Base-by-base conservation (phyloP, 768 basidiomycete species). In the Mrakia frigida region DNA sequence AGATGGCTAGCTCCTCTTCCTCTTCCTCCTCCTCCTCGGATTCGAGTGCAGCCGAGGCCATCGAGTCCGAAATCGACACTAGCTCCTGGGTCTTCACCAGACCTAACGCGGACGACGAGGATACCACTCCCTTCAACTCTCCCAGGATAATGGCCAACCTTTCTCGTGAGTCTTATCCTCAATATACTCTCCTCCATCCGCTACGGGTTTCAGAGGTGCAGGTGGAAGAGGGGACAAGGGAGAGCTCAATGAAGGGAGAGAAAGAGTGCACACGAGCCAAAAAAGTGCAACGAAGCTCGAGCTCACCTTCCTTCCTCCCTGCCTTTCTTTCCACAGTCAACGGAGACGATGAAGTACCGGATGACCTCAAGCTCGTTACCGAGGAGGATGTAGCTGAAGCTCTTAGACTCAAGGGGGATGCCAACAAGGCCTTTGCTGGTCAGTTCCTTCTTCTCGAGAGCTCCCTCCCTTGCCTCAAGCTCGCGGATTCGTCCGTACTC, bases 401-500 rank as follows among this genome's bases (percentile, higher is more conserved):
- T 2, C 83, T 87, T 9, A 86, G 86, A 80, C 82, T 97, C 76
- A 99, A 98, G 84, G 88, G 86, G 10, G 87, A 90, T 78, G 97
- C 95, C 14, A 98, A 98, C 85, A 89, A 90, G 80, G 91, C 93
- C 6, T 99, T 98, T 76, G 79, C 80, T 35, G 80, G 82, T 82
- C 52, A 71, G 80, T 73, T 43, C 31, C 13, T 2, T 43, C 21
- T 9, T 33, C 28, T 46, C 43, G 2, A 70, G 69, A 6, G 6
- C 35, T 63, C 61, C 31, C 31, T 65, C 63, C 28, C 21, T 21
- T 65, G 33, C 31, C 13, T 70, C 69, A 4, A 69, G 67, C n/a
- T 70, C 50, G 50, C 33, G n/a, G 16, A 28, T 43, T 70, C 69
- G 41, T 28, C 46, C 28, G 21, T 25, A n/a, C n/a, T 50, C 10